These are phyloP conservation scores for Scedosporium minutisporum DNA, from an alignment of 2,329 filamentous ascomycete genomes.

Conservation along the genomic window DNA sequence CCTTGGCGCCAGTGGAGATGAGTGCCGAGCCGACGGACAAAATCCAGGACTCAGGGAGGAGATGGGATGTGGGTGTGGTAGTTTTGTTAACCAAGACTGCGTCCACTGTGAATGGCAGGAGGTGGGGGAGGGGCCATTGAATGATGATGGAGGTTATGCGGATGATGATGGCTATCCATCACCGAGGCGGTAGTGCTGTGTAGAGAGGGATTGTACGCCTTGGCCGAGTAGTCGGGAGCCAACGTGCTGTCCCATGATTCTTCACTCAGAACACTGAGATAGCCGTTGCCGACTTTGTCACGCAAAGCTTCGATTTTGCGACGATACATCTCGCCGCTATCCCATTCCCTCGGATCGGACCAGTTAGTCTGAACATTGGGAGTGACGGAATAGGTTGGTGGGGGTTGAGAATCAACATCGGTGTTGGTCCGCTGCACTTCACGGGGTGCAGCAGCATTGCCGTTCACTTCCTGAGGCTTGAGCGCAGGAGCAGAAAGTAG, in stretches of 20 bases:
- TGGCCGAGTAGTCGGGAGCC: constrained; percentile 21
- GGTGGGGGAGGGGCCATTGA: constrained; percentile 14
- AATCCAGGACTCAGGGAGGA: neutral
- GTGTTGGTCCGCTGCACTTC: constrained; percentile 28
- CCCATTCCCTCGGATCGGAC: constrained; percentile 47
- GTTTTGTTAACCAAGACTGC: constrained; percentile 34
- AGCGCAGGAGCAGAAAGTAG: constrained; percentile 14
- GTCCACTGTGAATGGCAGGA: constrained; percentile 43
- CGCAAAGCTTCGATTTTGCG: constrained; percentile 81
- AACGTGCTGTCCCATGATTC: constrained; percentile 50
- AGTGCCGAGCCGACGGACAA: neutral
- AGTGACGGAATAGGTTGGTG: constrained; percentile 16
- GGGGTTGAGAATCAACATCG: constrained; percentile 21
- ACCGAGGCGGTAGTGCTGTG: neutral
- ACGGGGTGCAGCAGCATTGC: neutral
- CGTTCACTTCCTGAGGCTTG: neutral
- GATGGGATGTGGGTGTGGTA: constrained; percentile 3
- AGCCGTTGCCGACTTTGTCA: constrained; percentile 76
- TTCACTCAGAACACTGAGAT: constrained; percentile 78
- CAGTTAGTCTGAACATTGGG: constrained; percentile 2
- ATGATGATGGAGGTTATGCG: neutral
- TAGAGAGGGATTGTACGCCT: neutral
- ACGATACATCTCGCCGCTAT: constrained; percentile 69
- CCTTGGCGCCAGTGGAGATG: neutral
- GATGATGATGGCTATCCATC: constrained; percentile 2